Conservation (phyloP, 1,284 basidiomycete species). For the Takashimella koratensis region DNA sequence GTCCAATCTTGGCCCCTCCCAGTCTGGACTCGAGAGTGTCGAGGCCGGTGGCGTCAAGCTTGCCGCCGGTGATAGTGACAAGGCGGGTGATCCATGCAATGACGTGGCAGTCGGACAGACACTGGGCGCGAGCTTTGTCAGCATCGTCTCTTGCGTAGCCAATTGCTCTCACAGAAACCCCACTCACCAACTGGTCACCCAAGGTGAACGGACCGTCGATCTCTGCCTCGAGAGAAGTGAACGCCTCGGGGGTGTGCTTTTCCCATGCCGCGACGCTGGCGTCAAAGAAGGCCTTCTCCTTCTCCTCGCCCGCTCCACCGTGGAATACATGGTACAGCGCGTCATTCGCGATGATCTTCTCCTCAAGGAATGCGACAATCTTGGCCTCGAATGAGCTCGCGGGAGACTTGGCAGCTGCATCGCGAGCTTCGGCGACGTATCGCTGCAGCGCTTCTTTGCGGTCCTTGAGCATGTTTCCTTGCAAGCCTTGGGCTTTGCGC, state of each 20-base stretch:
- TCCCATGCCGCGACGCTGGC: slow-evolving; percentile 52
- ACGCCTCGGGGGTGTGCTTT: slow-evolving; percentile 51
- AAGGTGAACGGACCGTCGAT: slow-evolving; percentile 68
- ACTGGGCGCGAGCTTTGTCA: slow-evolving; percentile 48
- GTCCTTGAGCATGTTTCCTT: slow-evolving; percentile 52
- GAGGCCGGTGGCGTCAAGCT: slow-evolving; percentile 50
- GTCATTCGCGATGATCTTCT: slow-evolving; percentile 45
- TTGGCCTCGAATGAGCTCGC: slow-evolving; percentile 43
- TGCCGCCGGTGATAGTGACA: slow-evolving; percentile 58
- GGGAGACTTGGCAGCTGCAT: slow-evolving; percentile 54
- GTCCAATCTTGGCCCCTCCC: slow-evolving; percentile 35
- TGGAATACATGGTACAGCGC: slow-evolving; percentile 46
- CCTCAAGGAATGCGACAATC: slow-evolving; percentile 47
- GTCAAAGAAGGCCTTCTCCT: slow-evolving; percentile 44
- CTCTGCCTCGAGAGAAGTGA: slow-evolving; percentile 56
- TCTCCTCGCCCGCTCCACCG: slow-evolving; percentile 29
- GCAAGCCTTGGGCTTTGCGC: slow-evolving; percentile 27
- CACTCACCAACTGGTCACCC: slow-evolving; percentile 55
- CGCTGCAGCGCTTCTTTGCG: slow-evolving; percentile 57
- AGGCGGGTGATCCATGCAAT: slow-evolving; percentile 70
- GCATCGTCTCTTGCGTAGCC: neutral
- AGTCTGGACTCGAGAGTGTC: slow-evolving; percentile 34
- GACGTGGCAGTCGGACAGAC: slow-evolving; percentile 73
- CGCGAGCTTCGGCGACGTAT: slow-evolving; percentile 56
- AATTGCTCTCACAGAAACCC: neutral